Conservation (phyloP, 2,329 filamentous ascomycete genomes). For the Drechslerella coelobrocha region DNA sequence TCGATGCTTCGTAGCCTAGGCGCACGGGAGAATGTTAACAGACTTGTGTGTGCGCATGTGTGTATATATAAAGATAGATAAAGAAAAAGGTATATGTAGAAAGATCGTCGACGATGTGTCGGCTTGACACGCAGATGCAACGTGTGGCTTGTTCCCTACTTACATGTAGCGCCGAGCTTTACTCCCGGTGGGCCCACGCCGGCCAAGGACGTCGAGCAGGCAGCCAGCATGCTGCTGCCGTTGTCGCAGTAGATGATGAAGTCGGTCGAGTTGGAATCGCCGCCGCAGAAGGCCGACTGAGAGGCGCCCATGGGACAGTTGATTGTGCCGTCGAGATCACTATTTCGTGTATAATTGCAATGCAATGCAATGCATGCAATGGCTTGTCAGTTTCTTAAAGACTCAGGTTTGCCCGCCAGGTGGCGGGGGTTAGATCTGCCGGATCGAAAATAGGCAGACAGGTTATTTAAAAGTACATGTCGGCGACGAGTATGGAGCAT, state of each 20-base stretch:
- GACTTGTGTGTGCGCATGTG: not conserved
- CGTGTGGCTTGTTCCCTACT: no score
- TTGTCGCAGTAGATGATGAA: constrained; percentile 45
- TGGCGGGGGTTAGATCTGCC: not conserved
- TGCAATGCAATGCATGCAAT: not conserved
- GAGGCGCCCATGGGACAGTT: constrained; percentile 18
- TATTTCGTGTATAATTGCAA: not conserved
- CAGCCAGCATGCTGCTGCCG: constrained; percentile 16
- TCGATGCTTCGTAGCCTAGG: constrained; percentile 46
- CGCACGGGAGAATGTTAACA: not conserved
- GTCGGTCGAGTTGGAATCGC: constrained; percentile 41
- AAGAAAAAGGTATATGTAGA: not conserved
- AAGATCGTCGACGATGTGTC: no score
- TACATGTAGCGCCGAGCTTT: constrained; percentile 39
- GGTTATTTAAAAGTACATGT: not conserved
- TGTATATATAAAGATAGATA: not conserved
- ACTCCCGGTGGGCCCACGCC: constrained; percentile 16
- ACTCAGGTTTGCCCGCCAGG: not conserved
- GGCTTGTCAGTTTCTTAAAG: not conserved
- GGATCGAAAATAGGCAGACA: not conserved
- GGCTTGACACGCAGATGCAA: no score
- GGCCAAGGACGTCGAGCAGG: constrained; percentile 31
- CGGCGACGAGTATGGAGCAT: no score
- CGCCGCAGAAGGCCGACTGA: constrained; percentile 22
- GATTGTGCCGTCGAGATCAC: constrained; percentile 38